phyloP scores from a whole-genome alignment of 768 basidiomycete genomes.

The Xerocomellus chrysenteron region DNA sequence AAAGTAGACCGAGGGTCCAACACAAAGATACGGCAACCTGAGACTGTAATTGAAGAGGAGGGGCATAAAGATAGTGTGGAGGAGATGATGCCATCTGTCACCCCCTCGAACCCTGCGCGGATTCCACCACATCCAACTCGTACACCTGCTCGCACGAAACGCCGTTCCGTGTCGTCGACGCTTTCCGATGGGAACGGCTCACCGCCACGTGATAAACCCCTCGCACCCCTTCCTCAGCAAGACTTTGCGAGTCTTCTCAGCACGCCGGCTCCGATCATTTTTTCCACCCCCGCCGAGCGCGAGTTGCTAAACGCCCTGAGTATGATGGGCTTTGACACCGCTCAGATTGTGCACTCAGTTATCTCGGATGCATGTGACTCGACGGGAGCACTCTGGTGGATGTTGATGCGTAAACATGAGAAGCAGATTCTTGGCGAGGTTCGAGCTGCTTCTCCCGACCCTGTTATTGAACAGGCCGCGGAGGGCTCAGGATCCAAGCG shows the following conservation, averaged over 20 bases:
- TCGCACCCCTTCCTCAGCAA: constrained; percentile 39
- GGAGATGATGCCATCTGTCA: constrained; percentile 10
- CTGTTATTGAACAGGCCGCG: constrained; percentile 13
- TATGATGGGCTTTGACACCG: constrained; percentile 83
- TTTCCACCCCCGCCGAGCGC: constrained; percentile 81
- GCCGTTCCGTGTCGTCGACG: constrained; percentile 90
- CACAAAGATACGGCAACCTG: constrained; percentile 41
- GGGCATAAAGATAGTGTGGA: not conserved
- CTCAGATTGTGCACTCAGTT: constrained; percentile 94
- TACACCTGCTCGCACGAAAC: constrained; percentile 93
- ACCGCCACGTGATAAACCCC: constrained; percentile 46
- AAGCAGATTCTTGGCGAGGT: constrained; percentile 47
- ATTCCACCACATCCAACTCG: constrained; percentile 69
- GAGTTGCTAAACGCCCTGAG: constrained; percentile 75
- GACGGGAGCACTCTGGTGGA: constrained; percentile 94
- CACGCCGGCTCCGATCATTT: constrained; percentile 75
- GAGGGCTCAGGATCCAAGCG: constrained; percentile 24
- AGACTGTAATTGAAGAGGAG: constrained; percentile 56
- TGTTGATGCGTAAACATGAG: constrained; percentile 81
- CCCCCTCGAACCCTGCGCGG: constrained; percentile 25
- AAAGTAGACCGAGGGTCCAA: constrained; percentile 33
- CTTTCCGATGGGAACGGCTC: constrained; percentile 63
- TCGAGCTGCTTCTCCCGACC: constrained; percentile 17
- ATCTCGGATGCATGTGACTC: constrained; percentile 90
- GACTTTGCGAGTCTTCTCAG: constrained; percentile 66